A percentile compares a stretch with the other conserved stretches of the same genome.
Conservation (phyloP, 108 stramenopile genomes). For the Parmales sp. region DNA sequence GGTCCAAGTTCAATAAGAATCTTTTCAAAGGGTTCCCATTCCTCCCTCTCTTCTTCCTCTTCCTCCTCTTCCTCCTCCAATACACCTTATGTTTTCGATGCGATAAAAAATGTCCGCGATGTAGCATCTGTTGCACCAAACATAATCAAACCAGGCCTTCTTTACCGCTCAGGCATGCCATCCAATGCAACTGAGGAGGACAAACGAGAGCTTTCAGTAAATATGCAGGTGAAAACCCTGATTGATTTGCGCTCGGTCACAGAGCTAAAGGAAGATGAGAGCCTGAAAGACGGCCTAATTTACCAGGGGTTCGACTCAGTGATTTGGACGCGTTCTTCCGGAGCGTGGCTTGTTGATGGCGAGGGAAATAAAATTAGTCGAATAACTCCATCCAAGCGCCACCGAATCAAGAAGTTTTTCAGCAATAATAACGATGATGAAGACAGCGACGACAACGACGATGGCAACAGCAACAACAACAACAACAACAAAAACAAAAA, state of each 20-base stretch:
- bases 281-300: background rate
- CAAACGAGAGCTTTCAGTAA: background rate
- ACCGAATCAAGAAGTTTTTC: background rate
- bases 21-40: background rate
- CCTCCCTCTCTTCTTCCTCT: background rate
- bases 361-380: background rate
- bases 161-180: background rate
- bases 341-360: background rate
- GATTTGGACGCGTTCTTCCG: too few relatives aligned
- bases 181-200: background rate
- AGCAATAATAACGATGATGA: background rate
- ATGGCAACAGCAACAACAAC: slow-evolving; percentile 3
- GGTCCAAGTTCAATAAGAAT: background rate
- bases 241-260: background rate
- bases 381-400: too few relatives aligned
- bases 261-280: background rate
- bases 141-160: background rate
- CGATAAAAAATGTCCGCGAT: background rate
- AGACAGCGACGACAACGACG: background rate
- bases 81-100: background rate
- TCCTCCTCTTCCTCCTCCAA: background rate
- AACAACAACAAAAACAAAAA: background rate
- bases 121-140: background rate
- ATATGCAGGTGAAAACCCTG: background rate
- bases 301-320: background rate